phyloP scores from a whole-genome alignment of 306 rosid species.

The Rosa chinensis region DNA sequence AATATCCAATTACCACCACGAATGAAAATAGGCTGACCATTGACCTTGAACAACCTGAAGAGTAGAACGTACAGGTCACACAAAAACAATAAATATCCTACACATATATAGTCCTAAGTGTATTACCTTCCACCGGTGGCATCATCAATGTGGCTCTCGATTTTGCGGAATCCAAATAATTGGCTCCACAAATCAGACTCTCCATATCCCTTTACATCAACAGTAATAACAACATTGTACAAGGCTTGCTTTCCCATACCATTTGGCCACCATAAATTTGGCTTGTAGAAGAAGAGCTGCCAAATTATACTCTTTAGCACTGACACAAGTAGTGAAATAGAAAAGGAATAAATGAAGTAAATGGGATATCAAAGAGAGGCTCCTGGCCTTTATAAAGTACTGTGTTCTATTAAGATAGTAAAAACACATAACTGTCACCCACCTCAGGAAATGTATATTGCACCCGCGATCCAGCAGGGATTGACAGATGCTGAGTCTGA shows the following conservation, averaged over 20 bases:
- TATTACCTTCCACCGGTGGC: slow-evolving; percentile 86
- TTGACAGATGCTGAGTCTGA: slow-evolving; percentile 54
- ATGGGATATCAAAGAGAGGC: slow-evolving; percentile 25
- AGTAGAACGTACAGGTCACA: slow-evolving; percentile 23
- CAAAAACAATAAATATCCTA: neutral
- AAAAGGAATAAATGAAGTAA: slow-evolving; percentile 17
- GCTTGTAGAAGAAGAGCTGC: slow-evolving; percentile 91
- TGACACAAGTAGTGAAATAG: slow-evolving; percentile 20
- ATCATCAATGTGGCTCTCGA: slow-evolving; percentile 75
- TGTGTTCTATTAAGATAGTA: neutral
- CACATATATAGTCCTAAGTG: neutral
- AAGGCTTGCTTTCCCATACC: slow-evolving; percentile 95
- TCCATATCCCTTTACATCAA: slow-evolving; percentile 77
- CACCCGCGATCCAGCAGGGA: slow-evolving; percentile 63
- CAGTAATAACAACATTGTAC: slow-evolving; percentile 60
- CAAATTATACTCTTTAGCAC: slow-evolving; percentile 33
- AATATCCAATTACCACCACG: slow-evolving; percentile 98
- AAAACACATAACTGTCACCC: slow-evolving; percentile 22
- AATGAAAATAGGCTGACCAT: slow-evolving; percentile 82
- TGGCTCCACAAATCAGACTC: slow-evolving; percentile 91
- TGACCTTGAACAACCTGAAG: slow-evolving; percentile 85
- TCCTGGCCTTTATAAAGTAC: slow-evolving; percentile 7
- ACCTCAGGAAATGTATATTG: slow-evolving; percentile 87
- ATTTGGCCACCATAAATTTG: slow-evolving; percentile 98
- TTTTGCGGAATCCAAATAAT: slow-evolving; percentile 86